A percentile compares a stretch with the other conserved stretches of the same genome.
These are phyloP conservation scores for Corylus americana DNA, from an alignment of 306 rosid genomes.

Conservation along the genomic window DNA sequence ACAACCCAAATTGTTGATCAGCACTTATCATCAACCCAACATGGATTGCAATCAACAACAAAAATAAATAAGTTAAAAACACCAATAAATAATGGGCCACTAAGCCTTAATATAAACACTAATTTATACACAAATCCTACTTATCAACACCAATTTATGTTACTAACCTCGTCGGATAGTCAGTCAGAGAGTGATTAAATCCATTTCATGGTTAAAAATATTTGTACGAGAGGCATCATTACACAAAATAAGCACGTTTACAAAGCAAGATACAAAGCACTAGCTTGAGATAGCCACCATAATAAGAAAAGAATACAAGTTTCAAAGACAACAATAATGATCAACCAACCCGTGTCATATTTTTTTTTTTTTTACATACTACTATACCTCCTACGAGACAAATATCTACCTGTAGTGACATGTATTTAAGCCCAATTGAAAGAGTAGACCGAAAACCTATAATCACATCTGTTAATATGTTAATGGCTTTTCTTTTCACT, in stretches of 20 bases:
- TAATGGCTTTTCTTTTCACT: no score
- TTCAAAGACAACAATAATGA: not conserved
- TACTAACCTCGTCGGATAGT: no score
- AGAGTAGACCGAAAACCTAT: constrained; percentile 21
- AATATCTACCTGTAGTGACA: not conserved
- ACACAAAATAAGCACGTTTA: not conserved
- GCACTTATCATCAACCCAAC: no score
- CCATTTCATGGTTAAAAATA: not conserved
- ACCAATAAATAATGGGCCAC: no score
- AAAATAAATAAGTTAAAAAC: no score
- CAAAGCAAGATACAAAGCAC: not conserved
- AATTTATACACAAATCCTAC: no score
- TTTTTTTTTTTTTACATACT: not conserved
- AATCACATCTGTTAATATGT: not conserved
- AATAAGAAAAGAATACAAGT: not conserved
- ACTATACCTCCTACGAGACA: not conserved
- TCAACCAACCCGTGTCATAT: not conserved
- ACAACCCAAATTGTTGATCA: no score
- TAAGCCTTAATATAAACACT: no score
- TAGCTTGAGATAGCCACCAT: not conserved
- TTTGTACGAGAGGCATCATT: not conserved
- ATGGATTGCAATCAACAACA: no score
- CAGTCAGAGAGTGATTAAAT: not conserved
- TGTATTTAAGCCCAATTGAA: constrained; percentile 4
- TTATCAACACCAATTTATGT: no score